Evolutionary conservation across 441 rosid genomes (phyloP).

Genomic region (Populus tomentosa): DNA sequence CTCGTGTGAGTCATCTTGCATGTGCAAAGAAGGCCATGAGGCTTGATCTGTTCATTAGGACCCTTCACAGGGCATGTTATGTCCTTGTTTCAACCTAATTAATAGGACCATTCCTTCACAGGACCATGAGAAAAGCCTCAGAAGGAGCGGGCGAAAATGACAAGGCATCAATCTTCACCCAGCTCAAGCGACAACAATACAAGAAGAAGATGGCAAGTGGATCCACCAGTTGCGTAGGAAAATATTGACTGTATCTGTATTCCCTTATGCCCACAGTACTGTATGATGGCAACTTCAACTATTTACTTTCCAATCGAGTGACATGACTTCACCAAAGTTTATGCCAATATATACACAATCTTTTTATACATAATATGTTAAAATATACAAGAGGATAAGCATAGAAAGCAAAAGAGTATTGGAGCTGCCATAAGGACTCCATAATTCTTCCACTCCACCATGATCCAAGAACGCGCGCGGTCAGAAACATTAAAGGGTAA

Average conservation of each 20-base stretch:
- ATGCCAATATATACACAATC: too few species aligned
- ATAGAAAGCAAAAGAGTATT: too few species aligned
- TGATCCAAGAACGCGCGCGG: not conserved
- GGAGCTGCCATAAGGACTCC: not conserved
- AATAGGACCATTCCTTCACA: constrained; percentile 10
- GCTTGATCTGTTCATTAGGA: not conserved
- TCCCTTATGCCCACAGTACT: not conserved
- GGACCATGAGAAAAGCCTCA: constrained; percentile 22
- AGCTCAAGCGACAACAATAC: not conserved
- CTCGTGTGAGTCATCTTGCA: not conserved
- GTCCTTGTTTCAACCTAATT: not conserved
- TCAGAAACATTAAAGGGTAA: not conserved
- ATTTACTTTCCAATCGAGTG: not conserved
- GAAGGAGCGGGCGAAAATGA: constrained; percentile 23
- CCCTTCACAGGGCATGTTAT: not conserved
- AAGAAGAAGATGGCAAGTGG: not conserved
- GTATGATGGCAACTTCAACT: not conserved
- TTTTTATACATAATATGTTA: too few species aligned
- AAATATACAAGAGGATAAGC: too few species aligned
- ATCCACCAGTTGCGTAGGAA: not conserved
- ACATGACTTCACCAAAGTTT: not conserved
- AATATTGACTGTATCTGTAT: not conserved
- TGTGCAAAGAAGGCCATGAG: not conserved
- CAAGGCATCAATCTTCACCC: constrained; percentile 14
- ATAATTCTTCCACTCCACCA: not conserved